phyloP scores from a whole-genome alignment of 495 filamentous ascomycete genomes.

The Parachaetomium inaequale region DNA sequence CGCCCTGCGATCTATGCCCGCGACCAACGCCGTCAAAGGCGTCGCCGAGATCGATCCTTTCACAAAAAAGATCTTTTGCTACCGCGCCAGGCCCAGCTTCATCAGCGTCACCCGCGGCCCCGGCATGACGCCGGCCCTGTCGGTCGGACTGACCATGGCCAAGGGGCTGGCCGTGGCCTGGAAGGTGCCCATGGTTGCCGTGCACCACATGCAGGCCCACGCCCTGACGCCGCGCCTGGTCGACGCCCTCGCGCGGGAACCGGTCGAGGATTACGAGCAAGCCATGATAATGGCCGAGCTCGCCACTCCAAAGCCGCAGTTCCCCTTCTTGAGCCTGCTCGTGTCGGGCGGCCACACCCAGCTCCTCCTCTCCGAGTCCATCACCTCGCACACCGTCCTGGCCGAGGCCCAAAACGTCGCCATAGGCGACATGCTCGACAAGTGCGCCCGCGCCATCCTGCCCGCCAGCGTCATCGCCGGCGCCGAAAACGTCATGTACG shows the following conservation, averaged over 20 bases:
- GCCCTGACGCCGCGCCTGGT: constrained; percentile 83
- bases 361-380: constrained; percentile 63
- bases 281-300: too few relatives aligned
- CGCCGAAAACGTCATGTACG: constrained; percentile 65
- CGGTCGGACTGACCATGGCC: constrained; percentile 73
- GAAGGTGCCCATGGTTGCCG: constrained; percentile 74
- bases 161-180: constrained; percentile 84
- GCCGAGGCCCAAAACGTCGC: constrained; percentile 70
- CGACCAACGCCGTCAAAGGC: too few relatives aligned
- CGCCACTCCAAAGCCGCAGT: constrained; percentile 50
- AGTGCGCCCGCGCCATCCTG: constrained; percentile 70
- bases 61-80: background rate
- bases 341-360: constrained; percentile 91
- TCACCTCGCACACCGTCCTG: constrained; percentile 65
- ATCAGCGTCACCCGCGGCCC: constrained; percentile 84
- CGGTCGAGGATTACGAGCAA: too few relatives aligned
- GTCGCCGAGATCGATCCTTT: background rate
- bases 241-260: constrained; percentile 46
- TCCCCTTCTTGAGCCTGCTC: constrained; percentile 87
- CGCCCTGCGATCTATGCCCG: constrained; percentile 51
- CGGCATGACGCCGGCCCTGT: constrained; percentile 74
- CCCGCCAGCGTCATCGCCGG: constrained; percentile 47
- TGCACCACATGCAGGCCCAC: constrained; percentile 98
- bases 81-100: constrained; percentile 65
- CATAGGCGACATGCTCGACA: constrained; percentile 82